Conservation (phyloP, 176 grass and related monocot species). For the Panicum miliaceum region DNA sequence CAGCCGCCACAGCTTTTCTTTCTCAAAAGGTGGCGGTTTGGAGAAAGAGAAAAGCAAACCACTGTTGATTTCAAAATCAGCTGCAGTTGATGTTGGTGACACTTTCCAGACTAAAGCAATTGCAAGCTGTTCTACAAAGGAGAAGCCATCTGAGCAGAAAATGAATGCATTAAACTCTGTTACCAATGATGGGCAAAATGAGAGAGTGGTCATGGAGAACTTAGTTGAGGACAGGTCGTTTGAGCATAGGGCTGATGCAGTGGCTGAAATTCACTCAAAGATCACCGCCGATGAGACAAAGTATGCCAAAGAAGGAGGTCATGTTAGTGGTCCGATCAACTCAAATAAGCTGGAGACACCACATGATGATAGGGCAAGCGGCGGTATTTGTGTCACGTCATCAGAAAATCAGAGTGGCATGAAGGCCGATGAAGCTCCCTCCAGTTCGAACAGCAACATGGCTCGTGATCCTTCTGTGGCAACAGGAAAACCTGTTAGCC, state of each 20-base stretch:
- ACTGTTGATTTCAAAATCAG: conserved; percentile 35
- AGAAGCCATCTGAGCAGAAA: conserved; percentile 44
- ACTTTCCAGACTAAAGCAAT: conserved; percentile 27
- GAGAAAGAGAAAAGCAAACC: conserved; percentile 52
- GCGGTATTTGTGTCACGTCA: not conserved
- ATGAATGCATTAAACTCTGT: conserved; percentile 13
- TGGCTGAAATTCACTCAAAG: conserved; percentile 37
- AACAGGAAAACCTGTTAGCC: conserved; percentile 16
- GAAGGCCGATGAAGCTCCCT: conserved; percentile 44
- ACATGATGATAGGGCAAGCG: conserved; percentile 34
- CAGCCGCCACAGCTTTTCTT: conserved; percentile 36
- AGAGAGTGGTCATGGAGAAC: conserved; percentile 23
- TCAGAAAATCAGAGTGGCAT: conserved; percentile 31
- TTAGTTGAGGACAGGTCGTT: conserved; percentile 42
- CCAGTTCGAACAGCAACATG: conserved; percentile 32
- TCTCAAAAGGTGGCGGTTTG: conserved; percentile 42
- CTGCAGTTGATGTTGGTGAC: conserved; percentile 36
- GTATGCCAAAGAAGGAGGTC: conserved; percentile 37
- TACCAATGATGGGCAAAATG: conserved; percentile 32
- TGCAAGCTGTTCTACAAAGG: conserved; percentile 34
- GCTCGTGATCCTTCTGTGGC: conserved; percentile 10
- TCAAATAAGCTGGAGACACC: conserved; percentile 49
- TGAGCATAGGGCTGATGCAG: conserved; percentile 26
- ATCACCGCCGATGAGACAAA: conserved; percentile 22
- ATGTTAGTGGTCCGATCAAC: conserved; percentile 36